Conservation (phyloP, 2,329 filamentous ascomycete species). For the Aureobasidium namibiae region DNA sequence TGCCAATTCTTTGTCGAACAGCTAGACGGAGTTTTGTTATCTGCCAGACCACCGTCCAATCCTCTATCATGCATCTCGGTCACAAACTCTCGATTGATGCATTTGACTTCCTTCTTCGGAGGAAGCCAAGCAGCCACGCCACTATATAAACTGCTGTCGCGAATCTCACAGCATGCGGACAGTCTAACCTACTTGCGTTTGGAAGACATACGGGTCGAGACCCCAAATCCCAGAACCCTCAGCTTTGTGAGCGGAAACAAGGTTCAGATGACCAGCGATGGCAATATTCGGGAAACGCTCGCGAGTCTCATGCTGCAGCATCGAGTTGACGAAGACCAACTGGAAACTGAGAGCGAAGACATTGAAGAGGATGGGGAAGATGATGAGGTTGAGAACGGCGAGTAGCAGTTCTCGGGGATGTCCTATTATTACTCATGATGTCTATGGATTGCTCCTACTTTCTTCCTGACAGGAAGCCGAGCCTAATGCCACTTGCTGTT, state of each 20-base stretch:
- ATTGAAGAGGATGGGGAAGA: not conserved
- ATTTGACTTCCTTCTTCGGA: not conserved
- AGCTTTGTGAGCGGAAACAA: not conserved
- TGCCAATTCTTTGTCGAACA: not conserved
- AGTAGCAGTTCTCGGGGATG: not conserved
- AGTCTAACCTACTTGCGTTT: not conserved
- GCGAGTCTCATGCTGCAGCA: not conserved
- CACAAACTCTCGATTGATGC: not conserved
- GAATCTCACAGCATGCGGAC: not conserved
- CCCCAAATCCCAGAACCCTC: not conserved
- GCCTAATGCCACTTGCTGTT: not conserved
- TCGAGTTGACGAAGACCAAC: not conserved
- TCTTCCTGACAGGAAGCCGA: not conserved
- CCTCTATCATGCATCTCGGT: not conserved
- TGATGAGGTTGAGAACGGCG: not conserved
- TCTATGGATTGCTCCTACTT: not conserved
- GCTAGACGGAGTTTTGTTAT: not conserved
- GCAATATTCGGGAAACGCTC: not conserved
- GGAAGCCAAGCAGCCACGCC: not conserved
- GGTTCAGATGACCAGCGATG: not conserved
- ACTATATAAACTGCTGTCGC: not conserved
- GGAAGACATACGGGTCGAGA: not conserved
- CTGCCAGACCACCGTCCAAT: not conserved
- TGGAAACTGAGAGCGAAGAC: not conserved
- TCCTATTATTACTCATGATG: not conserved